These are phyloP conservation scores for Schizophyllum commune DNA, from an alignment of 1,284 basidiomycete genomes.

Conservation along the genomic window DNA sequence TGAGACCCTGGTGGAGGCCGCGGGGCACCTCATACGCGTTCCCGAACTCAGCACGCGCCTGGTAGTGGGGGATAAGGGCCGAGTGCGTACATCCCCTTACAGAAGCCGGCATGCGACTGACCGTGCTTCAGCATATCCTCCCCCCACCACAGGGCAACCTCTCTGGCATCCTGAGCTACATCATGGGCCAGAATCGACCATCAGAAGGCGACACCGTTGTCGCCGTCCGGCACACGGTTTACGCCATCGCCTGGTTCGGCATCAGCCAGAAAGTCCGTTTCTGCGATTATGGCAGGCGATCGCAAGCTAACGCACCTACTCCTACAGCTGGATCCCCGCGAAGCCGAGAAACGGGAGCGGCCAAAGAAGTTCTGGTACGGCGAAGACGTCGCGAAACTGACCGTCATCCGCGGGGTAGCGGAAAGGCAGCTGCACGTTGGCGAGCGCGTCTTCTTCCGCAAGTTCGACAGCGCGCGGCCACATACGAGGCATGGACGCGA, in stretches of 20 bases:
- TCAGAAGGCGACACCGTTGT: slow-evolving; percentile 56
- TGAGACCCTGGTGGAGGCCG: slow-evolving; percentile 65
- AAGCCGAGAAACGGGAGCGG: slow-evolving; percentile 50
- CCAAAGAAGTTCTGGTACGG: slow-evolving; percentile 76
- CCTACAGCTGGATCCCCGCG: slow-evolving; percentile 49
- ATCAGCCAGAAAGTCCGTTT: slow-evolving; percentile 73
- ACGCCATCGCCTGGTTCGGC: slow-evolving; percentile 84
- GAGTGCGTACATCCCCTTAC: slow-evolving; percentile 32
- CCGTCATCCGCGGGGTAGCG: slow-evolving; percentile 51
- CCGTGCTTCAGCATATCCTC: slow-evolving; percentile 49
- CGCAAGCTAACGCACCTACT: neutral
- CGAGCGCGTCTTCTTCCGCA: slow-evolving; percentile 51
- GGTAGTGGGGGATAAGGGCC: slow-evolving; percentile 62
- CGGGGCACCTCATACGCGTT: slow-evolving; percentile 55
- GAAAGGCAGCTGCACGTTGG: slow-evolving; percentile 62
- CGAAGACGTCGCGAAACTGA: slow-evolving; percentile 57
- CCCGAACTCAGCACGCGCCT: slow-evolving; percentile 71
- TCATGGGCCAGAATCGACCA: slow-evolving; percentile 36
- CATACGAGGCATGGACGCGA: slow-evolving; percentile 49
- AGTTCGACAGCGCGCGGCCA: slow-evolving; percentile 37
- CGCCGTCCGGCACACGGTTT: slow-evolving; percentile 68
- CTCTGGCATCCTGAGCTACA: slow-evolving; percentile 37
- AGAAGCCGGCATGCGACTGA: slow-evolving; percentile 6
- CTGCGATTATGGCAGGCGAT: neutral
- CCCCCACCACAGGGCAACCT: slow-evolving; percentile 42